A percentile compares a stretch with the other conserved stretches of the same genome.
phyloP scores from a whole-genome alignment of 2,329 filamentous ascomycete species.

The Fusarium tuaranense region DNA sequence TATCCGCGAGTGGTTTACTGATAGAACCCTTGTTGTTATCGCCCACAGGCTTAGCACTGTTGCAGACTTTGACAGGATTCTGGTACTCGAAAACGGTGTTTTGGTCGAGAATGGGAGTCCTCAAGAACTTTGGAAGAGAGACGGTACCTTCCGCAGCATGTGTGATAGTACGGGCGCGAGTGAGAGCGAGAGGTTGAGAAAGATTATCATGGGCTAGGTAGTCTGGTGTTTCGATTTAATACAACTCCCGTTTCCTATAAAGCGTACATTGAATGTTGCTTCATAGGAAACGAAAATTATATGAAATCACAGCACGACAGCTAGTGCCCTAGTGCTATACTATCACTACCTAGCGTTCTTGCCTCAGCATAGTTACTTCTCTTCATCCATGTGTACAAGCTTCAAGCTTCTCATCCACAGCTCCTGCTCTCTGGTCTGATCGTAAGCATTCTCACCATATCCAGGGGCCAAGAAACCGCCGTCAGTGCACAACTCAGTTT shows the following conservation, averaged over 20 bases:
- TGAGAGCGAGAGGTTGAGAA: constrained; percentile 57
- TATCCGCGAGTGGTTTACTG: constrained; percentile 76
- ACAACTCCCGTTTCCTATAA: too few species aligned
- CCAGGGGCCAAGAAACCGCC: not conserved
- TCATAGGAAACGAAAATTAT: too few species aligned
- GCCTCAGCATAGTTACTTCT: not conserved
- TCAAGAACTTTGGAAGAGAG: constrained; percentile 66
- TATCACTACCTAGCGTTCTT: too few species aligned
- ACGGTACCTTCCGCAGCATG: constrained; percentile 69
- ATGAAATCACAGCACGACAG: too few species aligned
- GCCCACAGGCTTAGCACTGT: constrained; percentile 81
- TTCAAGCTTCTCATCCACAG: not conserved
- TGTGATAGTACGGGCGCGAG: constrained; percentile 68
- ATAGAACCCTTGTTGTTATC: constrained; percentile 78
- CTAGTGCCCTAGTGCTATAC: too few species aligned
- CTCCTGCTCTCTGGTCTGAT: not conserved
- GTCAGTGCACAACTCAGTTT: not conserved
- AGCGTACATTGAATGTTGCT: too few species aligned
- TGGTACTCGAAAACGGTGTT: constrained; percentile 74
- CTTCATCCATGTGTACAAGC: not conserved
- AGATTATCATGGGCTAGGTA: constrained; percentile 51
- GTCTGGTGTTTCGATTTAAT: too few species aligned
- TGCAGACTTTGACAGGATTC: constrained; percentile 78
- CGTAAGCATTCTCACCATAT: not conserved
- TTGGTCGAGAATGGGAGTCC: constrained; percentile 76